Evolutionary conservation across 1,284 basidiomycete species (phyloP).

Genomic region (Boletellus sp.): DNA sequence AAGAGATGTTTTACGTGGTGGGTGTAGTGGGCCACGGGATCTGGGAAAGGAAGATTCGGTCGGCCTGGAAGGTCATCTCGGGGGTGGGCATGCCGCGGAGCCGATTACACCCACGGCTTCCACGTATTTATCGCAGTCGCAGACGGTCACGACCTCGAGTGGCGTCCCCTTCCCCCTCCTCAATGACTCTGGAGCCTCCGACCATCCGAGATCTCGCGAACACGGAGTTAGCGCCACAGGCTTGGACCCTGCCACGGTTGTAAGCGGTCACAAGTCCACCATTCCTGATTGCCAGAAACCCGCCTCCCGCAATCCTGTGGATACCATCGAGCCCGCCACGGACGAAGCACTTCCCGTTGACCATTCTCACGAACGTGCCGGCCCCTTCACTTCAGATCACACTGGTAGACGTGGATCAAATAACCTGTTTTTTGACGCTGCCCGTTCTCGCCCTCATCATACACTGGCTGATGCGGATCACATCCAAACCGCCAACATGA

Average conservation of each 20-base stretch:
- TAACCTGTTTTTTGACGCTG: conserved; percentile 30
- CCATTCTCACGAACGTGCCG: conserved; percentile 10
- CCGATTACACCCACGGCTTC: conserved; percentile 37
- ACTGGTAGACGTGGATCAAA: conserved; percentile 34
- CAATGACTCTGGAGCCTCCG: conserved; percentile 25
- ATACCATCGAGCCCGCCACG: conserved; percentile 15
- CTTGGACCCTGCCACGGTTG: conserved; percentile 11
- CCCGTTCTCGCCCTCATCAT: conserved; percentile 28
- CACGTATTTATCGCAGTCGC: conserved; percentile 35
- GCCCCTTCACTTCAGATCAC: conserved; percentile 19
- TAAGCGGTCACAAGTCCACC: conserved; percentile 11
- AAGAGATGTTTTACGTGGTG: conserved; percentile 21
- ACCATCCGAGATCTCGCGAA: conserved; percentile 24
- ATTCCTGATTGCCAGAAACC: conserved; percentile 22
- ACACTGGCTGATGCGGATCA: conserved; percentile 24
- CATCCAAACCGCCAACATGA: conserved; percentile 20
- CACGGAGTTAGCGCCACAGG: conserved; percentile 11
- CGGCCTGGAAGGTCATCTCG: conserved; percentile 29
- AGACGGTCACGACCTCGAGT: conserved; percentile 20
- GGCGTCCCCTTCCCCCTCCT: conserved; percentile 33
- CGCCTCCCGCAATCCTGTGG: conserved; percentile 15
- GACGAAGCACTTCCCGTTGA: conserved; percentile 18
- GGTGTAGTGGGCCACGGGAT: conserved; percentile 20
- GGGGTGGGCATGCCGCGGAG: conserved; percentile 33
- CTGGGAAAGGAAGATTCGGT: conserved; percentile 31